phyloP scores from a whole-genome alignment of 441 rosid species.

The Pelargonium fulgidum region DNA sequence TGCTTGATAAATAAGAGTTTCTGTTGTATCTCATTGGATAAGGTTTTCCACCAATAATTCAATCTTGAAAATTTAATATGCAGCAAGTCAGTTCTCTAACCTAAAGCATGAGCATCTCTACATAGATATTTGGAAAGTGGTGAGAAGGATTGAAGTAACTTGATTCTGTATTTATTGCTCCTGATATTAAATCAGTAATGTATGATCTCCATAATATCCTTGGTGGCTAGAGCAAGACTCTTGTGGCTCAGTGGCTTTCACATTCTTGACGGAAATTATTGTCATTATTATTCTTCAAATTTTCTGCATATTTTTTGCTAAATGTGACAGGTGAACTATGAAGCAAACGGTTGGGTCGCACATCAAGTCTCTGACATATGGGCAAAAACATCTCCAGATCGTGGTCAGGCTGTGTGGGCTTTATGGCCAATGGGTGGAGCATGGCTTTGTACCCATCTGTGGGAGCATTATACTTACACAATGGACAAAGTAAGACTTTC shows the following conservation, averaged over 20 bases:
- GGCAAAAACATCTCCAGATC: constrained; percentile 30
- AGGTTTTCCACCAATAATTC: neutral
- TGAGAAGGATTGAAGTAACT: neutral
- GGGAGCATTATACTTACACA: constrained; percentile 28
- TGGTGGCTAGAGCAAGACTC: neutral
- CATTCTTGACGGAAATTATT: neutral
- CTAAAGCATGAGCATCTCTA: neutral
- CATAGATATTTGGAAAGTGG: neutral
- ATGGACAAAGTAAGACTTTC: constrained; percentile 25
- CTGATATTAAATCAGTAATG: neutral
- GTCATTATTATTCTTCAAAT: neutral
- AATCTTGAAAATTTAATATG: neutral
- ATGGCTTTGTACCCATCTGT: constrained; percentile 29
- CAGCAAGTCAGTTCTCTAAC: neutral
- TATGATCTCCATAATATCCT: neutral
- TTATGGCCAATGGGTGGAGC: constrained; percentile 31
- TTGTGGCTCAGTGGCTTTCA: neutral
- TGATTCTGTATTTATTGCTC: too few species aligned
- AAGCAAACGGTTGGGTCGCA: constrained; percentile 23
- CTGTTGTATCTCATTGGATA: neutral
- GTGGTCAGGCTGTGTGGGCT: constrained; percentile 25
- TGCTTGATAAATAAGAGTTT: neutral
- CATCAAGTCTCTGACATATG: constrained; percentile 27
- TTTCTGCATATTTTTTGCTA: neutral
- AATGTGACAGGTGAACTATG: constrained; percentile 22